These are phyloP conservation scores for Eucalyptus guilfoylei DNA, from an alignment of 345 rosid genomes.

Conservation along the genomic window DNA sequence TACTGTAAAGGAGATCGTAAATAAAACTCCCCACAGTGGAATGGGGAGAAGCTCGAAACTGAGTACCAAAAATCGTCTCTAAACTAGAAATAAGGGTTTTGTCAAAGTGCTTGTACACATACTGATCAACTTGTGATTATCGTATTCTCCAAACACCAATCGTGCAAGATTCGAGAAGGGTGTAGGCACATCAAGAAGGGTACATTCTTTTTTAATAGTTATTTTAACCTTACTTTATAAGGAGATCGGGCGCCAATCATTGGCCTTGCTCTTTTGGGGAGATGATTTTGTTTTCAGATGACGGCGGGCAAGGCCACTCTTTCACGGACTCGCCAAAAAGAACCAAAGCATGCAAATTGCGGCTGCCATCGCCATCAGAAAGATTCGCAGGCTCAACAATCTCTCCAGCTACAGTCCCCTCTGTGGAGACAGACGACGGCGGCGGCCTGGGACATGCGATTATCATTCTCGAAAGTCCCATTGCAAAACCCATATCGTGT, in stretches of 20 bases:
- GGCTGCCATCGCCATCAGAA: not conserved
- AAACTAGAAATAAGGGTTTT: no score
- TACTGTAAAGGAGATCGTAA: no score
- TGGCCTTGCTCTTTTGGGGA: not conserved
- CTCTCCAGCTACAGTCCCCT: not conserved
- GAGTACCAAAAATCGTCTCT: no score
- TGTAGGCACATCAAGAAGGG: no score
- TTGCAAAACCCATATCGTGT: not conserved
- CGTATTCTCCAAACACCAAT: no score
- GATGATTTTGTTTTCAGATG: not conserved
- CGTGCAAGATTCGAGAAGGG: no score
- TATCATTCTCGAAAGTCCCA: not conserved
- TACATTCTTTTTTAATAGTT: rapidly evolving
- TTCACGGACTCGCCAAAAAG: not conserved
- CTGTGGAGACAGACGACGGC: not conserved
- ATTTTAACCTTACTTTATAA: not conserved
- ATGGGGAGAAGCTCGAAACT: no score
- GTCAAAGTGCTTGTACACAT: no score
- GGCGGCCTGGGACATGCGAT: not conserved
- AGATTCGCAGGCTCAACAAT: not conserved
- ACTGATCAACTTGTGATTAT: no score
- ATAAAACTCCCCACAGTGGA: no score
- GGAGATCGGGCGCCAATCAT: not conserved
- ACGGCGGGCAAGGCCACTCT: not conserved
- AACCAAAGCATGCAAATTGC: not conserved